These are phyloP conservation scores for Pleurotus pulmonarius DNA, from an alignment of 768 basidiomycete species.

Conservation along the genomic window DNA sequence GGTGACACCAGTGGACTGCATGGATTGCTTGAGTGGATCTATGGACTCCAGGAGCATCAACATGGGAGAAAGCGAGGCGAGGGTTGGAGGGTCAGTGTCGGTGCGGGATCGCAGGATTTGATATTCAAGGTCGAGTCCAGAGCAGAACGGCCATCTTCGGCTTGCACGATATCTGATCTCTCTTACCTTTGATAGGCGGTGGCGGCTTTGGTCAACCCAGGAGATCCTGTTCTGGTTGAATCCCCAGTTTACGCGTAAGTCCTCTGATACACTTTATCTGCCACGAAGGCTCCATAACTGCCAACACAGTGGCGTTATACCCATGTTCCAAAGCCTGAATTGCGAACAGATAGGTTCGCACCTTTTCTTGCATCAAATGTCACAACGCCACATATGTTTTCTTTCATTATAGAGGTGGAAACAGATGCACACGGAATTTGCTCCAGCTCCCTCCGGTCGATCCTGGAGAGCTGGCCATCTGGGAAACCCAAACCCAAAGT, in stretches of 20 bases:
- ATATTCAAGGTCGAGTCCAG: constrained; percentile 69
- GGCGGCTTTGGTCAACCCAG: constrained; percentile 66
- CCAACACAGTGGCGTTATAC: constrained; percentile 54
- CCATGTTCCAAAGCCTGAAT: constrained; percentile 52
- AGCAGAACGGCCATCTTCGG: too few species aligned
- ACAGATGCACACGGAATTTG: constrained; percentile 73
- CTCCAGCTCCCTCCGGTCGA: constrained; percentile 53
- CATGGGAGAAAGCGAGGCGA: constrained; percentile 62
- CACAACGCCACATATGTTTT: neutral
- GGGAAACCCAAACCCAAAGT: constrained; percentile 70
- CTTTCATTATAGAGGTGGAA: constrained; percentile 54
- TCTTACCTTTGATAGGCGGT: constrained; percentile 49
- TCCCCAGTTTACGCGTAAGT: constrained; percentile 74
- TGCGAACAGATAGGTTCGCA: constrained; percentile 57
- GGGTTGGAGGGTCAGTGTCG: constrained; percentile 77
- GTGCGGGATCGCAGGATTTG: constrained; percentile 85
- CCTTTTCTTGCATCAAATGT: neutral
- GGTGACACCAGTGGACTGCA: constrained; percentile 67
- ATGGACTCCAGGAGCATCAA: constrained; percentile 61
- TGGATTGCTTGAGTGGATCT: constrained; percentile 64
- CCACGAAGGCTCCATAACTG: constrained; percentile 9
- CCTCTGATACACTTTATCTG: neutral
- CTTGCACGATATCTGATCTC: neutral
- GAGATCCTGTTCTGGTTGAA: constrained; percentile 80
- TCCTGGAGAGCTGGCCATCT: constrained; percentile 72